Evolutionary conservation across 305 asterid genomes (phyloP), one percentile per base, ranked within the genome.

Genomic region (Plantago lanceolata): DNA sequence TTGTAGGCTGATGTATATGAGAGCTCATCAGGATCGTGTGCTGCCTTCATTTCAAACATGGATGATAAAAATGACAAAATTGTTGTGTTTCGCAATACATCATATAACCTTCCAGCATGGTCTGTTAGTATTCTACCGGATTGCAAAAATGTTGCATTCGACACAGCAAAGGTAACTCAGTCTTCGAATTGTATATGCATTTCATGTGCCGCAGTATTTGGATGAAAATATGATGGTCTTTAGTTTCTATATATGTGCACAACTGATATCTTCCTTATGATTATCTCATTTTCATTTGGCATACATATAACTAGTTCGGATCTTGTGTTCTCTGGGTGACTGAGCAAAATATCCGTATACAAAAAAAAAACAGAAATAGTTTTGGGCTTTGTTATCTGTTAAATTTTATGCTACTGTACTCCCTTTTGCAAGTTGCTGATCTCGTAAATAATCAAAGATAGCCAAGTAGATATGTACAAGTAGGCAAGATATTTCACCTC

Each of bases 91-190:
- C 85, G 82, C 47, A 86, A 88, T 74, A 67, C 74, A 67, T 81
- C 94, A 29, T 80, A 82, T 75, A 19, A 71, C 73, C 78, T 90
- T 65, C 94, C 96, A 59, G 95, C 97, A 78, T 88, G 96, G 97
- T 90, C 97, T 51, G 91, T 88, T 69, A 90, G 95, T 84, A 88
- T 90, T 69, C 75, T 90, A 57, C 96, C 88, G 4, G 90, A 84
- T 82, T 88, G 96, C 91, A 84, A 79, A 78, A 90, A 75, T 62
- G 95, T 86, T 45, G 94, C 71, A 63, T 88, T 88, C 79, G 88
- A 88, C 83, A 84, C 96, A 37, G 97, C 97, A 55, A 86, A 88
- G 91, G 96, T 90, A 78, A 71, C 40, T 49, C 28, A 15, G 61
- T 65, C 70, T 70, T 43, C 59, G 24, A 48, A 60, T 51, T 59